Base-by-base conservation (phyloP, 116 monocot genomes). In the Cymodocea nodosa region DNA sequence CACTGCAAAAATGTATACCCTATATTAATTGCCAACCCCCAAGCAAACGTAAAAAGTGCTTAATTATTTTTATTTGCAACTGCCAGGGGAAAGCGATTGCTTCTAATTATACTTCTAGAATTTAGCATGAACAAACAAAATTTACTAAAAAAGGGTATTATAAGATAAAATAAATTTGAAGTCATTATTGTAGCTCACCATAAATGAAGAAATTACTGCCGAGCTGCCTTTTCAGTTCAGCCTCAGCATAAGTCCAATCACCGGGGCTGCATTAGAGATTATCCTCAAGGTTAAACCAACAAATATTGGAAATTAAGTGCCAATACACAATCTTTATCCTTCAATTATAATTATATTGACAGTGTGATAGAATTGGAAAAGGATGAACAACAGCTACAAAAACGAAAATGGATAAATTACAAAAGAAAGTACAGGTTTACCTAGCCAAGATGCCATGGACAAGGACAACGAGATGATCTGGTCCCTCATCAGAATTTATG, bases 381-480 rank as follows among this genome's bases (percentile, higher is more conserved):
- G 44, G 44, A 44, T 44, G 44, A 44, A 44, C 44, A 44, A 44
- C 44, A 44, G 1, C 44, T 44, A 44, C 12, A 44, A 44, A 7
- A 44, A 10, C 12, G 6, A 44, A 7, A 12, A 44, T 4, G 12
- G 12, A 44, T 6, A 44, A 44, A 8, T 10, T 10, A 8, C 7
- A 44, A 44, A 10, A 12, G 44, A 4, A 44, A 44, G 7, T 44
- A 44, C 44, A 44, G 44, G 9, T 8, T 59, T 66, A 95, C 90
- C 95, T 87, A 14, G 90, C 79, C 65, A 90, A 48, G 63, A 90
- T 95, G 57, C 95, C 95, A 75, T 90, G 95, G 39, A 95, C 95
- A 82, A 95, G 95, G 35, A 95, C 83, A 72, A 95, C 85, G 62
- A 95, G 95, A 81, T 95, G 95, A 68, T 90, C 85, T 51, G 81